These are phyloP conservation scores for Westerdykella aurantiaca DNA, from an alignment of 2,329 filamentous ascomycete genomes.

Conservation along the genomic window DNA sequence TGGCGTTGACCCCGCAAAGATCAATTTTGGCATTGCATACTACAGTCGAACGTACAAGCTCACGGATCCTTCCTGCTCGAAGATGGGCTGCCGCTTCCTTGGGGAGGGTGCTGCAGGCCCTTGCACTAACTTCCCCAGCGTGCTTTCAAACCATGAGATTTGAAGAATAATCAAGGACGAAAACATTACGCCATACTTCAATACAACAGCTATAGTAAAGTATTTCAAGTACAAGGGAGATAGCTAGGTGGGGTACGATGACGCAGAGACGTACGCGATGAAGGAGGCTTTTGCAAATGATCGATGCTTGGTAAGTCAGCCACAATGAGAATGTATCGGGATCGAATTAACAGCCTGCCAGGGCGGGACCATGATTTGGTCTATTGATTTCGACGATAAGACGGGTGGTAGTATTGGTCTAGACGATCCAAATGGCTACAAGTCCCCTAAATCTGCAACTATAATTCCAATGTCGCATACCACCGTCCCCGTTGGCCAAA, in stretches of 20 bases:
- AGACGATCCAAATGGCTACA: conserved; percentile 3
- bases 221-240: conserved; percentile 4
- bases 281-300: conserved; percentile 17
- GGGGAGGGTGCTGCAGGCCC: conserved; percentile 7
- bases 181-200: conserved; percentile 12
- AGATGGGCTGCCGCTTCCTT: conserved; percentile 10
- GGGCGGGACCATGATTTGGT: conserved; percentile 22
- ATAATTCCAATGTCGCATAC: conserved; percentile 4
- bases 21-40: conserved; percentile 43
- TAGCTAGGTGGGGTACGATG: too few species aligned
- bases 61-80: conserved; percentile 8
- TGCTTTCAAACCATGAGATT: conserved; percentile 34
- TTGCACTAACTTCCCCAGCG: conserved; percentile 24
- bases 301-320: conserved; percentile 10
- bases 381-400: background rate
- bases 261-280: too few species aligned
- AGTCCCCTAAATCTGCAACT: conserved; percentile 7
- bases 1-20: conserved; percentile 36
- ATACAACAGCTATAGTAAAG: conserved; percentile 27
- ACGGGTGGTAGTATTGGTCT: background rate
- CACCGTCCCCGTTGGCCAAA: conserved; percentile 2
- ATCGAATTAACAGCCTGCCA: conserved; percentile 7
- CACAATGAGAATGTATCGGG: too few species aligned
- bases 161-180: conserved; percentile 18
- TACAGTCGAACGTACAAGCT: conserved; percentile 38